phyloP scores from a whole-genome alignment of 1,139 yeast species.

The Trichomonascaceae sp. region DNA sequence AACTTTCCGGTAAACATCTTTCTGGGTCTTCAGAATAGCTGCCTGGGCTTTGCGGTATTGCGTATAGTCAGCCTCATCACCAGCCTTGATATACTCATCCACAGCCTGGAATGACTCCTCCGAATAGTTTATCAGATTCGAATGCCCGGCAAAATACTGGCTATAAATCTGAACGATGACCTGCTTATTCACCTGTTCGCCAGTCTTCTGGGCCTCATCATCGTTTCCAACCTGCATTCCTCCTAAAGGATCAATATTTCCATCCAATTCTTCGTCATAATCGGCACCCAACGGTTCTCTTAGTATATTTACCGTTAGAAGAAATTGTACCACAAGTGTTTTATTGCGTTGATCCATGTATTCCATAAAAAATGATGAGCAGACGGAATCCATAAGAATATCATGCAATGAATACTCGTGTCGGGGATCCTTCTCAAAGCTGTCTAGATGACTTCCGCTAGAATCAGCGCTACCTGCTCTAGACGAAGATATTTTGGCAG shows the following conservation, averaged over 20 bases:
- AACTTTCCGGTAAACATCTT: constrained; percentile 44
- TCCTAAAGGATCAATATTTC: constrained; percentile 25
- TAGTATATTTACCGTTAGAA: constrained; percentile 61
- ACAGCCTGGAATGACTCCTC: constrained; percentile 22
- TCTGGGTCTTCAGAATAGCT: constrained; percentile 52
- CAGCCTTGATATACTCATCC: constrained; percentile 22
- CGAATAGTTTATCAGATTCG: constrained; percentile 19
- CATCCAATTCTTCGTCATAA: constrained; percentile 27
- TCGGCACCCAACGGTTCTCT: constrained; percentile 65
- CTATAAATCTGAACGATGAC: constrained; percentile 40
- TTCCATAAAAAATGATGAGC: constrained; percentile 47
- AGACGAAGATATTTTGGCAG: not conserved
- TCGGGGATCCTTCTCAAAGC: constrained; percentile 21
- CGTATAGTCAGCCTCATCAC: constrained; percentile 11
- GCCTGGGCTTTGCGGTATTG: constrained; percentile 42
- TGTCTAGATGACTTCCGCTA: not conserved
- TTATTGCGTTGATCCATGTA: constrained; percentile 49
- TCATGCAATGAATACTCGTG: constrained; percentile 36
- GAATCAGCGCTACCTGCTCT: constrained; percentile 1
- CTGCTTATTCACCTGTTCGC: constrained; percentile 19
- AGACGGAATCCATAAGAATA: constrained; percentile 42
- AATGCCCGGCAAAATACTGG: constrained; percentile 35
- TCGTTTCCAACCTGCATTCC: constrained; percentile 20
- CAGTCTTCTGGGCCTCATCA: constrained; percentile 17
- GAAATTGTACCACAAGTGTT: constrained; percentile 47